These are phyloP conservation scores for Penicillium sp. DNA, from an alignment of 2,329 filamentous ascomycete genomes.

Conservation along the genomic window DNA sequence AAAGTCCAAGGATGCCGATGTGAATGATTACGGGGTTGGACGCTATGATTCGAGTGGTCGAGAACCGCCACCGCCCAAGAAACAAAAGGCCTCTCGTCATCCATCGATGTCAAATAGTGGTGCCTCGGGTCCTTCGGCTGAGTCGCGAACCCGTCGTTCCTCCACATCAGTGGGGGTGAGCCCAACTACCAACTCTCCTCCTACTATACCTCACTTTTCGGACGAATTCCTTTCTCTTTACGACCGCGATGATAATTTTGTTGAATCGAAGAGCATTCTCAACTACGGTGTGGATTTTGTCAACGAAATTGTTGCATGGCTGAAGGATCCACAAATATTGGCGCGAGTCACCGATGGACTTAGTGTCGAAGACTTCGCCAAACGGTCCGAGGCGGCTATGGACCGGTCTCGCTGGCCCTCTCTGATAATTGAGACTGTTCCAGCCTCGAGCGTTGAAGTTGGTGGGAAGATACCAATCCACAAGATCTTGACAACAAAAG, in stretches of 20 bases:
- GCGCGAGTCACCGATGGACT: conserved; percentile 65
- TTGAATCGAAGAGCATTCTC: conserved; percentile 68
- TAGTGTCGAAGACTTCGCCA: conserved; percentile 68
- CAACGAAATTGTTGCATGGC: conserved; percentile 73
- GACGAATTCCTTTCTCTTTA: conserved; percentile 73
- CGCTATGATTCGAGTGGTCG: conserved; percentile 56
- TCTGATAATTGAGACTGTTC: conserved; percentile 54
- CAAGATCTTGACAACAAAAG: conserved; percentile 58
- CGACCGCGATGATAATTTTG: conserved; percentile 59
- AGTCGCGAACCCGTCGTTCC: conserved; percentile 58
- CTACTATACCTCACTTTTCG: conserved; percentile 70
- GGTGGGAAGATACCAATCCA: conserved; percentile 65
- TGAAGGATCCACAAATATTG: conserved; percentile 69
- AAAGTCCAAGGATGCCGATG: conserved; percentile 66
- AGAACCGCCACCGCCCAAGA: conserved; percentile 66
- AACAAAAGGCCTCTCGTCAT: conserved; percentile 77
- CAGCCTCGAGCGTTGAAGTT: conserved; percentile 49
- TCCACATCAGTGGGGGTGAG: conserved; percentile 65
- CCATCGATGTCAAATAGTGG: conserved; percentile 72
- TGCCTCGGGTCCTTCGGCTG: conserved; percentile 63
- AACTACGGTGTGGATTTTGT: conserved; percentile 74
- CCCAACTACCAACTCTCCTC: conserved; percentile 63
- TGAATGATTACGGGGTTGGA: conserved; percentile 54
- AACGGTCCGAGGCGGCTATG: conserved; percentile 55
- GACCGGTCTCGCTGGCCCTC: conserved; percentile 55